Percentiles rank a stretch among this genome's conserved stretches.
Evolutionary conservation across 148 eudicot species (phyloP).

Genomic region (Polygonum aviculare): DNA sequence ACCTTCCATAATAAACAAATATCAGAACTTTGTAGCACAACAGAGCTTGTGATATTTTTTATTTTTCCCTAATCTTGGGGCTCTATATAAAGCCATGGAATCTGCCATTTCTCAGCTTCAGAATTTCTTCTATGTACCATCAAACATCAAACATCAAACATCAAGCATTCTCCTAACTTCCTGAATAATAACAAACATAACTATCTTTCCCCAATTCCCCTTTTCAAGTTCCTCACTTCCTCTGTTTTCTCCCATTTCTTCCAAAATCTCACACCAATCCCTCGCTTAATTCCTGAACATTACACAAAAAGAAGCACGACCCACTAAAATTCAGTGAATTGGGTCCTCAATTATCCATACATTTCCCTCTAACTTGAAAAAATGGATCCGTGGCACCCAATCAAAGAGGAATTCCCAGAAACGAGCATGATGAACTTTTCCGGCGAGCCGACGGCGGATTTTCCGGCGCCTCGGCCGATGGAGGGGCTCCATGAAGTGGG

Average conservation of each 20-base stretch:
- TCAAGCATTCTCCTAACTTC: not conserved
- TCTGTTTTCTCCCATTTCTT: not conserved
- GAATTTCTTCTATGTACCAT: not conserved
- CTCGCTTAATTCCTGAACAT: not conserved
- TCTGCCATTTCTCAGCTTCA: not conserved
- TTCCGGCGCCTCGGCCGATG: slow-evolving; percentile 52
- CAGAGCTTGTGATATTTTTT: not conserved
- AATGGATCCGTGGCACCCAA: slow-evolving; percentile 44
- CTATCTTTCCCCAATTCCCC: not conserved
- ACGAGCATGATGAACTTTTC: slow-evolving; percentile 19
- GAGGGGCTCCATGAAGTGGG: slow-evolving; percentile 80
- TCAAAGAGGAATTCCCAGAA: slow-evolving; percentile 50
- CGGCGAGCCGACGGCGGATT: slow-evolving; percentile 14
- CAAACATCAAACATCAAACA: no score
- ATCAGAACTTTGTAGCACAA: slow-evolving; percentile 2
- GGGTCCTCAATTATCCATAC: not conserved
- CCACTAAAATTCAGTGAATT: not conserved
- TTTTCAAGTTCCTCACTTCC: not conserved
- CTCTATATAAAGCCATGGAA: not conserved
- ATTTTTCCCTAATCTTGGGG: not conserved
- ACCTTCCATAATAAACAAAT: not conserved
- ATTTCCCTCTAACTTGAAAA: not conserved
- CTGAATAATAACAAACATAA: not conserved
- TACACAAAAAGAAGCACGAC: not conserved
- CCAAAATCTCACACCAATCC: not conserved